phyloP scores from a whole-genome alignment of 2,329 filamentous ascomycete genomes.

The Pseudopyrenochaeta lycopersici region DNA sequence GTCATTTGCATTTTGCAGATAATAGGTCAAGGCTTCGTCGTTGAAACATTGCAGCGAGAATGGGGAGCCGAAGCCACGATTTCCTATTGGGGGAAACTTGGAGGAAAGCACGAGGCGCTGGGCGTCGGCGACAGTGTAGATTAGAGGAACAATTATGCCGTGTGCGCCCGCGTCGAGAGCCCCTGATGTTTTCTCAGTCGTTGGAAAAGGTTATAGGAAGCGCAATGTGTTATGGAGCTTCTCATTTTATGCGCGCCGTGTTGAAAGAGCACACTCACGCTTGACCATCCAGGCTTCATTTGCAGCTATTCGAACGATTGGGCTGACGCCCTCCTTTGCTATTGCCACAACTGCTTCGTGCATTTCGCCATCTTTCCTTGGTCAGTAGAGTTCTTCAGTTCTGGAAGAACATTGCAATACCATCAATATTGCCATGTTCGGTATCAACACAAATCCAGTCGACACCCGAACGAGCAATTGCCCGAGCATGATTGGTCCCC shows the following conservation, averaged over 20 bases:
- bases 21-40: conserved; percentile 55
- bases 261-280: conserved; percentile 44
- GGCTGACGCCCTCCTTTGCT: conserved; percentile 54
- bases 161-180: conserved; percentile 69
- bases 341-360: conserved; percentile 64
- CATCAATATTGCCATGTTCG: conserved; percentile 66
- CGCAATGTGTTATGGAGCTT: too few relatives aligned
- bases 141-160: conserved; percentile 64
- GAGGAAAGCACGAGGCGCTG: conserved; percentile 60
- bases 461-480: conserved; percentile 62
- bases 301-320: conserved; percentile 60
- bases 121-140: conserved; percentile 63
- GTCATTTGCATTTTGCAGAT: conserved; percentile 64
- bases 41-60: conserved; percentile 60
- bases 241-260: too few relatives aligned
- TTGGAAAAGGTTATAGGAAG: neutral
- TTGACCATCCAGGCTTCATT: conserved; percentile 71
- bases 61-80: conserved; percentile 65
- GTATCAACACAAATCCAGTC: conserved; percentile 65
- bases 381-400: conserved; percentile 8
- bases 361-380: conserved; percentile 58
- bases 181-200: conserved; percentile 35
- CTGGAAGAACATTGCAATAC: conserved; percentile 33
- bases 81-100: conserved; percentile 65
- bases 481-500: conserved; percentile 62